These are phyloP conservation scores for Malassezia dermatis DNA, from an alignment of 1,284 basidiomycete species.

Conservation along the genomic window DNA sequence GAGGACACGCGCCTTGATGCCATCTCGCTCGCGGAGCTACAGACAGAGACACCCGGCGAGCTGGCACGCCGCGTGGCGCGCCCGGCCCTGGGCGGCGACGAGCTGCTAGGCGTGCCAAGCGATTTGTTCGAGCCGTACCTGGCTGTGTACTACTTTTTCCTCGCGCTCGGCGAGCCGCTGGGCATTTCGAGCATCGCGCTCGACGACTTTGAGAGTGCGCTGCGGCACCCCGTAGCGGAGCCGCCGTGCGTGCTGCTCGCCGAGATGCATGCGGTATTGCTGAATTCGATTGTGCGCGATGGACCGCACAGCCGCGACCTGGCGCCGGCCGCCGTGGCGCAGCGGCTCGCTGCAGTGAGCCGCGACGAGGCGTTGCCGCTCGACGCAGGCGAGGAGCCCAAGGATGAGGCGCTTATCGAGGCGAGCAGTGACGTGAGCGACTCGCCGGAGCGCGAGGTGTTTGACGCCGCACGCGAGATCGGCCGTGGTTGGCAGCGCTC, in stretches of 20 bases:
- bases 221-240: conserved; percentile 65
- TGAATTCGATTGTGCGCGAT: conserved; percentile 72
- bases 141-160: conserved; percentile 81
- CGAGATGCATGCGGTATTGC: conserved; percentile 77
- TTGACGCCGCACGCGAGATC: conserved; percentile 23
- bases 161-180: conserved; percentile 77
- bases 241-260: conserved; percentile 66
- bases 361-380: conserved; percentile 29
- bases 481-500: conserved; percentile 35
- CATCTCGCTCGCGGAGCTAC: conserved; percentile 39
- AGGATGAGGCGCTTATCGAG: conserved; percentile 5
- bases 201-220: conserved; percentile 81
- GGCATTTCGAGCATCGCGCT: conserved; percentile 80
- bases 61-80: conserved; percentile 49
- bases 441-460: conserved; percentile 22
- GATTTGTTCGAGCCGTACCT: conserved; percentile 73
- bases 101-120: conserved; percentile 61
- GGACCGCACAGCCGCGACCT: conserved; percentile 49
- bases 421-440: conserved; percentile 7
- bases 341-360: conserved; percentile 21
- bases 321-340: conserved; percentile 10
- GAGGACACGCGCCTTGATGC: conserved; percentile 52
- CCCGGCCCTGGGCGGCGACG: conserved; percentile 63
- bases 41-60: conserved; percentile 29
- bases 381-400: conserved; percentile 27